Base-by-base conservation (phyloP, 805 yeast genomes). In the Wickerhamiella slavikovae region DNA sequence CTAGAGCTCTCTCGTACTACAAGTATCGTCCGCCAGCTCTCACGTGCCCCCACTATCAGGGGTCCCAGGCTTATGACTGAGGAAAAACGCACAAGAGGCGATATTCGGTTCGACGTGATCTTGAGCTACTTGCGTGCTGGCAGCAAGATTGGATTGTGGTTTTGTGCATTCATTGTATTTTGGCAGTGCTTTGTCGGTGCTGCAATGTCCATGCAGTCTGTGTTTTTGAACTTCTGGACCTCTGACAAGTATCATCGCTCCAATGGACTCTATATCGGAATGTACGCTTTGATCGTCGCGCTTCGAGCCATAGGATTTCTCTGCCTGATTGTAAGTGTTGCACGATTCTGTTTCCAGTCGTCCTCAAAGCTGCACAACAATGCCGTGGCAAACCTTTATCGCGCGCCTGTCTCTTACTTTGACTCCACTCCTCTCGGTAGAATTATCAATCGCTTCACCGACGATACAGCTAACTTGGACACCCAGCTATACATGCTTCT, bases 391-490 rank as follows among this genome's bases (percentile, higher is more conserved):
- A 62, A 57, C 22, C 57, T 80, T 11, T 53, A 80, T 35, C 71
- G 71, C 35, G 70, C 89, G 2, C 92, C 92, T 28, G 77, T 78
- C 85, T 52, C 71, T 1, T 82, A 67, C 47, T 62, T 79, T 52
- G 93, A 82, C 44, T 68, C 79, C 8, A 76, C 91, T 0, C 94
- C 94, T 12, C 62, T 77, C 59, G 93, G 94, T 2, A 62, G 93
- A 39, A 71, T 80, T 34, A 56, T 82, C 47, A 80, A 78, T 51
- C 58, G 93, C 40, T 80, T 79, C 49, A 78, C 93, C 2, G 78
- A 78, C 41, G 94, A 80, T 49, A 74, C 89, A 0, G 92, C 80
- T 47, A 70, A 71, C 4, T 54, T 79, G 48, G 93, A 80, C 44
- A 78, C 76, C 45, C 85, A 75, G 50, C 54, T 79, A 34, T 64